phyloP scores from a whole-genome alignment of 139 green algal species.

The Auxenochlorella pyrenoidosa region DNA sequence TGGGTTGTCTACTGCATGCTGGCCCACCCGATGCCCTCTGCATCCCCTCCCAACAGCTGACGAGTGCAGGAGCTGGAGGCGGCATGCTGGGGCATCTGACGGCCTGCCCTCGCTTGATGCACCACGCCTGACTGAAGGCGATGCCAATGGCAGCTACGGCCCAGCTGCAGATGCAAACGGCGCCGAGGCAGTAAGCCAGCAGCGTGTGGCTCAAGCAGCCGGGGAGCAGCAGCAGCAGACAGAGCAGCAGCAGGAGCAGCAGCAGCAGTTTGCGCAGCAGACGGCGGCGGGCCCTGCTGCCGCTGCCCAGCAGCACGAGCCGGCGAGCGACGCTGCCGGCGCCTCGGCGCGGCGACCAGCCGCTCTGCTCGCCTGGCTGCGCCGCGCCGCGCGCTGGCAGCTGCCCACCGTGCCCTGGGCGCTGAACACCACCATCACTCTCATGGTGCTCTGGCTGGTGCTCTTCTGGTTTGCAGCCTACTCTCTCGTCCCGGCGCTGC shows the following conservation, averaged over 20 bases:
- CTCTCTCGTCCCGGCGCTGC: constrained; percentile 67
- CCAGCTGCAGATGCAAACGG: too few species aligned
- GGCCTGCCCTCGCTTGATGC: too few species aligned
- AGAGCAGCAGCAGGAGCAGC: background rate
- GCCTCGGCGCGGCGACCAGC: background rate
- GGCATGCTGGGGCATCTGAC: too few species aligned
- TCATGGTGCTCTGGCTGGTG: constrained; percentile 89
- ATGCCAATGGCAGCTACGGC: too few species aligned
- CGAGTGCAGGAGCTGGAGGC: too few species aligned
- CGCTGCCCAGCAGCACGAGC: background rate
- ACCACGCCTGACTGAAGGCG: too few species aligned
- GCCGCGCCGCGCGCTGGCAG: background rate
- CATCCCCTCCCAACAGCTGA: too few species aligned
- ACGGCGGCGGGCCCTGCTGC: background rate
- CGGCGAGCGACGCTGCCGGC: background rate
- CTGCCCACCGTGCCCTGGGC: constrained; percentile 32
- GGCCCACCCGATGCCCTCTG: too few species aligned
- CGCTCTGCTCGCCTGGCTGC: background rate
- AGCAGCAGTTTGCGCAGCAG: background rate
- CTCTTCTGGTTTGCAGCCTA: constrained; percentile 84
- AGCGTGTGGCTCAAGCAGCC: background rate
- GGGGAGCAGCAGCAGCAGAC: background rate
- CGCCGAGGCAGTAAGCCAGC: background rate
- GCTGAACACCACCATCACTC: constrained; percentile 48
- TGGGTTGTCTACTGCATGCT: too few species aligned